Base-by-base conservation (phyloP, 148 eudicot genomes). In the Limonium bicolor region DNA sequence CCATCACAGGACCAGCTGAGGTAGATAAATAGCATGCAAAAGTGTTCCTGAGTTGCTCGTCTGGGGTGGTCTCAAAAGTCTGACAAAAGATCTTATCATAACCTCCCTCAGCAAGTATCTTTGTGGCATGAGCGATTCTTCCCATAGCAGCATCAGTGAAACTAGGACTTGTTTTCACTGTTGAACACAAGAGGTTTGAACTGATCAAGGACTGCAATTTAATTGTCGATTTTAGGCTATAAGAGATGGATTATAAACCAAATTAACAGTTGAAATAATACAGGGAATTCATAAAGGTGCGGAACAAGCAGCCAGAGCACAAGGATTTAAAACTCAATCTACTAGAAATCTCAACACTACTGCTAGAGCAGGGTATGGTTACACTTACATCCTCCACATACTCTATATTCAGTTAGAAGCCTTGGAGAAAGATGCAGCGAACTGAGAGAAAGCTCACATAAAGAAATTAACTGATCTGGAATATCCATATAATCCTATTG, bases 1-100 rank as follows among this genome's bases (percentile, higher is more conserved):
- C 96, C 96, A 87, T 82, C 53, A 87, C 94, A 31, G 96, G 96
- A 39, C 96, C 96, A 42, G 86, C 96, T 41, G 94, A 82, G 5
- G 94, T 87, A 36, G 96, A 87, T 45, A 82, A 38, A 68, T 82
- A 87, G 43, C 96, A 87, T 19, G 96, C 96, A 55, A 54, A 87
- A 15, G 83, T 66, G 46, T 73, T 64, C 61, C 56, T 66, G 26
- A 87, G 80, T 62, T 63, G 64, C 56, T 87, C 96, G 54, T 87
- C 96, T 0, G 96, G 86, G 54, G 69, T 82, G 5, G 94, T 82
- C 45, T 87, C 94, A 61, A 87, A 87, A 23, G 96, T 79, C 56
- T 80, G 90, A 37, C 70, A 68, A 35, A 87, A 87, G 25, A 87
- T 71, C 53, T 76, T 87, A 36, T 87, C 96, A 43, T 87, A 79